Evolutionary conservation across 306 rosid species (phyloP), one percentile per base, ranked within the genome.

Genomic region (Prunus padus): DNA sequence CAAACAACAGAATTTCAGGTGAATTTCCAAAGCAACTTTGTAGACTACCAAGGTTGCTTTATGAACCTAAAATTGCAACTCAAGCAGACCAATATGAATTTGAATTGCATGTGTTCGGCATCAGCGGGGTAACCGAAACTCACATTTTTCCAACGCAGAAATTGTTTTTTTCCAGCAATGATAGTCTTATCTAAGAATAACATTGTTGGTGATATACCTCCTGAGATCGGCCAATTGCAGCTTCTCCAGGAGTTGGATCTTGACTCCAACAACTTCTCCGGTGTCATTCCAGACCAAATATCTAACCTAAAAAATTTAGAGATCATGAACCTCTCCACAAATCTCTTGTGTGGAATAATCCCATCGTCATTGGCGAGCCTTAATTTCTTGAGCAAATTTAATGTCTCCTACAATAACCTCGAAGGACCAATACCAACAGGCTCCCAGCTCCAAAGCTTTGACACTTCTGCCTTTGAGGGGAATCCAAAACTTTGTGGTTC

Each of bases 121-220:
- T 0, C 37, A 0, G 6, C 1, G 0, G 2, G n/a, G 13, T 0
- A 1, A 30, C 0, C 1, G 0, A 0, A 50, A 15, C 1, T 16
- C 20, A 1, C 15, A 0, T 0, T 1, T 16, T 2, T 50, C 1
- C 4, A 19, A 0, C n/a, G 0, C n/a, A 1, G 0, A 49, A 0
- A 49, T 0, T 31, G 37, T 31, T 4, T 4, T 0, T 31, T 0
- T 31, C 6, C 37, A 33, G 1, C 37, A 33, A 0, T 0, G 7
- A 5, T 33, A 33, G 6, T 0, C 37, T 0, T 30, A 30, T 30
- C 5, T 4, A 30, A 30, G 0, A 30, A 30, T 30, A 30, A 30
- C 33, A 30, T 30, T 0, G 0, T 0, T 30, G 33, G 33, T 30
- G 0, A 4, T 30, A 30, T 4, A 30, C 33, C 33, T 4, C 0